Evolutionary conservation across 2,329 filamentous ascomycete species (phyloP).

Genomic region (Neopestalotiopsis rosae): DNA sequence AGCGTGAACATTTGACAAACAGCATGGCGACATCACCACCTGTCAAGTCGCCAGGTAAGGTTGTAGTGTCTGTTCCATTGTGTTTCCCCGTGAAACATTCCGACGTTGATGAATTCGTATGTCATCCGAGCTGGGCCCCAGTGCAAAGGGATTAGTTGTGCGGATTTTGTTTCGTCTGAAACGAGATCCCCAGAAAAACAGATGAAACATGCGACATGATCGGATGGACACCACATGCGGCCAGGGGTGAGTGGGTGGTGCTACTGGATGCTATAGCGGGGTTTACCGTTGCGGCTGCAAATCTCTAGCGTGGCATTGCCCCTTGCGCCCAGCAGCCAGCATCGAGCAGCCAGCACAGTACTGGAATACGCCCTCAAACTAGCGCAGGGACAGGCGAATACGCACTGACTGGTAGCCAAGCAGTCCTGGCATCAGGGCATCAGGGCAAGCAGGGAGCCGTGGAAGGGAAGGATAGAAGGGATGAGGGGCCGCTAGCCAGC

Average conservation of each 20-base stretch:
- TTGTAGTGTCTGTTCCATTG: not conserved
- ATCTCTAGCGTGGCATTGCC: too few relatives aligned
- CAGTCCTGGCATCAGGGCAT: too few relatives aligned
- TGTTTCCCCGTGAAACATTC: not conserved
- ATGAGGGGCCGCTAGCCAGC: too few relatives aligned
- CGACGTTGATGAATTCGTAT: not conserved
- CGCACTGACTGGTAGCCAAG: not conserved
- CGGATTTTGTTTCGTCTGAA: not conserved
- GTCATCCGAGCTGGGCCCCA: not conserved
- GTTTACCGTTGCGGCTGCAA: constrained; percentile 9
- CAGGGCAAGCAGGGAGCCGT: not conserved
- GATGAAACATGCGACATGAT: not conserved
- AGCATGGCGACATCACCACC: not conserved
- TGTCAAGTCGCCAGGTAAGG: not conserved
- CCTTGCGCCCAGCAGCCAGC: too few relatives aligned
- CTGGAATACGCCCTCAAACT: not conserved
- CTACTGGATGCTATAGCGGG: not conserved
- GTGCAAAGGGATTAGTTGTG: not conserved
- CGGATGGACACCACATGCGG: not conserved
- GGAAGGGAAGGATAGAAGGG: not conserved
- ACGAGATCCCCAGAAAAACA: constrained; percentile 6
- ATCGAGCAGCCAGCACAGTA: too few relatives aligned
- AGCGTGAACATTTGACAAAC: not conserved
- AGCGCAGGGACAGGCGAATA: constrained; percentile 7
- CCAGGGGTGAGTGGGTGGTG: not conserved